These are phyloP conservation scores for Candida nanaspora DNA, from an alignment of 805 yeast species.

Conservation along the genomic window DNA sequence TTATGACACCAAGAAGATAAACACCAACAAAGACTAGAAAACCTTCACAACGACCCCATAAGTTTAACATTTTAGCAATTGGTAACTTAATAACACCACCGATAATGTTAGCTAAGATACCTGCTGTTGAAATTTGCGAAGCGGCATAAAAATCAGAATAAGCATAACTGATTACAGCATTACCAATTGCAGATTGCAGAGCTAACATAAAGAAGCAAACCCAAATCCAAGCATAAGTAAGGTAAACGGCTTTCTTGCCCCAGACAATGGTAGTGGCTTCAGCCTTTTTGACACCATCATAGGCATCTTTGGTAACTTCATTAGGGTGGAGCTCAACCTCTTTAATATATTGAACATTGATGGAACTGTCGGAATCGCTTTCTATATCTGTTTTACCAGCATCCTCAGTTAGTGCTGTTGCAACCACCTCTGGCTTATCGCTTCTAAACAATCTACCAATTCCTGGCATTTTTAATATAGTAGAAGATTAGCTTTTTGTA, in stretches of 20 bases:
- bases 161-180: conserved; percentile 16
- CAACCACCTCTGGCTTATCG: no score
- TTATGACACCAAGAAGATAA: conserved; percentile 19
- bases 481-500: no score
- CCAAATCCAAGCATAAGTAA: conserved; percentile 27
- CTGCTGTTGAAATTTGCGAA: conserved; percentile 23
- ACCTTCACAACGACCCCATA: conserved; percentile 26
- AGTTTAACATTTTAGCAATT: conserved; percentile 18
- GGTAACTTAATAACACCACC: conserved; percentile 27
- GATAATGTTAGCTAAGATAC: conserved; percentile 21
- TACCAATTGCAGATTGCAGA: conserved; percentile 20
- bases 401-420: neutral
- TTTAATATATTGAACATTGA: neutral
- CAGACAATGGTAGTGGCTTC: conserved; percentile 27
- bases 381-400: neutral
- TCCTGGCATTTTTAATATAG: neutral
- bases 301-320: conserved; percentile 14
- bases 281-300: conserved; percentile 21
- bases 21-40: conserved; percentile 15
- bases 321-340: conserved; percentile 5
- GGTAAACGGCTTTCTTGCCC: conserved; percentile 19
- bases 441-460: neutral
- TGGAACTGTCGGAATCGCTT: neutral
- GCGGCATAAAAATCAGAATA: conserved; percentile 20
- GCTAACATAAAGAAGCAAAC: conserved; percentile 27